Conservation (phyloP, 441 rosid species). For the Kokia cookei region DNA sequence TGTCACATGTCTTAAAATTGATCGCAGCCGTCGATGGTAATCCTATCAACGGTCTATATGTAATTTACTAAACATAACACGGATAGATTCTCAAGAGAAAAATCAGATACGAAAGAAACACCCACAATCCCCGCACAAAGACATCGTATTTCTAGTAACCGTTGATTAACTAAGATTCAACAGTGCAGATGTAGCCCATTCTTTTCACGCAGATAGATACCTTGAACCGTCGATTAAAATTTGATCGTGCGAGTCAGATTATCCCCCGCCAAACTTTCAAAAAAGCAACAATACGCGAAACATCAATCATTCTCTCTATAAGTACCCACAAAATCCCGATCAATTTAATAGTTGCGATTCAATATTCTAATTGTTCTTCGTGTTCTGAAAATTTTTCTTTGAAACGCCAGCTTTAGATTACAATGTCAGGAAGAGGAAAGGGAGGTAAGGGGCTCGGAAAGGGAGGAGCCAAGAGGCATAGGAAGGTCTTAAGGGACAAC, state of each 20-base stretch:
- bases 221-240: not conserved
- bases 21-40: not conserved
- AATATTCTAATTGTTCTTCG: too few relatives aligned
- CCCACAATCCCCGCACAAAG: not conserved
- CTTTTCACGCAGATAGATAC: not conserved
- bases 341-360: accelerated
- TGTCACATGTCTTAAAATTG: not conserved
- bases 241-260: not conserved
- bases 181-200: not conserved
- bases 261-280: not conserved
- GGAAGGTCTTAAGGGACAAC: conserved; percentile 23
- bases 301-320: not conserved
- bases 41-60: not conserved
- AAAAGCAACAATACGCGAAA: not conserved
- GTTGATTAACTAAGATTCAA: not conserved
- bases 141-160: not conserved
- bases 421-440: conserved; percentile 27
- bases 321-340: not conserved
- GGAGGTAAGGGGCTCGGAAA: conserved; percentile 27
- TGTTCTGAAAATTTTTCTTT: too few relatives aligned
- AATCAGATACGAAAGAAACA: not conserved
- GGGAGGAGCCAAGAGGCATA: conserved; percentile 27
- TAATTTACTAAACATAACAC: not conserved
- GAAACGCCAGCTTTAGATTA: not conserved
- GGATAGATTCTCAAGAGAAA: not conserved